Base-by-base conservation (phyloP, 257 asterid genomes). In the Cynanchum wilfordii region DNA sequence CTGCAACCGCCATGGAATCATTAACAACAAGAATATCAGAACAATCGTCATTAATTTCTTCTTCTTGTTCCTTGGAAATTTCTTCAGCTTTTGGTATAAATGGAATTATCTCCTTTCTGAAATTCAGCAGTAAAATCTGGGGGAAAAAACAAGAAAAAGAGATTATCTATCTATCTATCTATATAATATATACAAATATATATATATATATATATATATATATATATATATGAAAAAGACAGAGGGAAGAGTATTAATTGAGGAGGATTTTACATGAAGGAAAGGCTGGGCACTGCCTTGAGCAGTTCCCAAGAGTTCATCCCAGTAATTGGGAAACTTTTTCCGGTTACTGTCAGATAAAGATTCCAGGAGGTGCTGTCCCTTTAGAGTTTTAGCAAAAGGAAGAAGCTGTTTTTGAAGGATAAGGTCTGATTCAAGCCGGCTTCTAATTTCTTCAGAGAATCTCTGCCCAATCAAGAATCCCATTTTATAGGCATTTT, bases 91-190 rank as follows among this genome's bases (percentile, higher is more conserved):
- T 84, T 0, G 89, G 77, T 22, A 86, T 51, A 73, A 89, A 88
- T 2, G 97, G 92, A 51, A 93, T 81, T 70, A 93, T 90, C 73
- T 93, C 98, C 79, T 90, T 93, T 83, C 97, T 84, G 77, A 90
- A 88, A 84, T 93, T 93, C 62, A 91, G 83, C 78, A 89, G 87
- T 82, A 89, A 80, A 77, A 93, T 84, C 96, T 93, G 89, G 69
- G 4, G 38, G 5, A 33, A 79, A 38, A 44, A 54, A 7, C 55
- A 10, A 54, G 54, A 55, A 27, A 66, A 33, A 67, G 24, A 20
- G 29, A 4, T 19, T 8, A 11, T 50, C 55, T 5, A 51, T 66
- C 10, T 25, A 38, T n/a, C n/a, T n/a, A n/a, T n/a, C n/a, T n/a
- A n/a, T n/a, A n/a, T 20, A 40, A 33, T 33, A 33, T 30, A 30